These are phyloP conservation scores for Pyricularia sp. DNA, from an alignment of 2,329 filamentous ascomycete species.

Conservation along the genomic window DNA sequence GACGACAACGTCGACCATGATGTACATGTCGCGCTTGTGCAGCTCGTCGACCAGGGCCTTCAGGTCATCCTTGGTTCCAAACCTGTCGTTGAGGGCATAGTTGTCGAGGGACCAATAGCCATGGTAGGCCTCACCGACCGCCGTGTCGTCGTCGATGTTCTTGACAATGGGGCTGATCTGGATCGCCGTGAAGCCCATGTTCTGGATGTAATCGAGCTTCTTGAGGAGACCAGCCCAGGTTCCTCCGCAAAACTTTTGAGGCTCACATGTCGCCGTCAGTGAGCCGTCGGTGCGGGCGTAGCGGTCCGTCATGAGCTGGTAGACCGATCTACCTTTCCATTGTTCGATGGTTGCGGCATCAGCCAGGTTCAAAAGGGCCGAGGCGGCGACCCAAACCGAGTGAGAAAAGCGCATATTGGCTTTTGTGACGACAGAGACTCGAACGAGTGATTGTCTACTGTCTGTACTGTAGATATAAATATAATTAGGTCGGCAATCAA, in stretches of 20 bases:
- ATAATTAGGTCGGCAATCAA: not conserved
- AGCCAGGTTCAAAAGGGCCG: not conserved
- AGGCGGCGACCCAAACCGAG: not conserved
- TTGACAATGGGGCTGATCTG: slow-evolving; percentile 50
- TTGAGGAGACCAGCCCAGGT: not conserved
- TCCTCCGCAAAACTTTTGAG: slow-evolving; percentile 13
- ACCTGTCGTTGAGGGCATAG: slow-evolving; percentile 44
- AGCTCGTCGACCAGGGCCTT: slow-evolving; percentile 38
- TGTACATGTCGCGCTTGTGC: slow-evolving; percentile 24
- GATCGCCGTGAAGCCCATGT: slow-evolving; percentile 49
- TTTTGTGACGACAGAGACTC: not conserved
- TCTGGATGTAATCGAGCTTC: slow-evolving; percentile 52
- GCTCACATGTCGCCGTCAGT: slow-evolving; percentile 31
- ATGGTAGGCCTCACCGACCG: slow-evolving; percentile 32
- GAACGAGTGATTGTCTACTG: not conserved
- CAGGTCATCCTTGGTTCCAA: slow-evolving; percentile 50
- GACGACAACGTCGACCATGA: slow-evolving; percentile 41
- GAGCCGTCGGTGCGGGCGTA: slow-evolving; percentile 37
- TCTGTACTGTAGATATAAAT: not conserved
- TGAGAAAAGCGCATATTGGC: not conserved
- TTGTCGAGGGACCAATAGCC: slow-evolving; percentile 46
- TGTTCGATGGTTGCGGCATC: not conserved
- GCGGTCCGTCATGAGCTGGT: slow-evolving; percentile 49
- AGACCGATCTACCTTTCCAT: slow-evolving; percentile 30
- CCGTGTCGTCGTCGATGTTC: slow-evolving; percentile 23